Conservation (phyloP, 805 yeast species). For the Lachancea fermentati region DNA sequence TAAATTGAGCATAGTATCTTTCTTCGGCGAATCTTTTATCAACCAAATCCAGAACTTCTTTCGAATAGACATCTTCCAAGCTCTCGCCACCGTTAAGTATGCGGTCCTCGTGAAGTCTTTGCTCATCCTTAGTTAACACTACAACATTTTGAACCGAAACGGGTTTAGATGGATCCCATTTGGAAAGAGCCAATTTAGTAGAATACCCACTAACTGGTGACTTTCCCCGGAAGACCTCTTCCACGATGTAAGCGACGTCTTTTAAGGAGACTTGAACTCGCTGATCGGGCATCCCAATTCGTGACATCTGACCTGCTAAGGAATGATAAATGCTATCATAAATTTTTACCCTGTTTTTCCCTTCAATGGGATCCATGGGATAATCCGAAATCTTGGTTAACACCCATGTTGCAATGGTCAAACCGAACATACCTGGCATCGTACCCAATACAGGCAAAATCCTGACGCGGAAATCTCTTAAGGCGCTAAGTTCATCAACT, state of each 20-base stretch:
- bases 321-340: conserved; percentile 81
- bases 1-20: conserved; percentile 57
- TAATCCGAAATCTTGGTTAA: conserved; percentile 79
- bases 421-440: conserved; percentile 94
- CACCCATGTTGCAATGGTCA: conserved; percentile 80
- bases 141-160: conserved; percentile 74
- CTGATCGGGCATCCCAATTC: conserved; percentile 68
- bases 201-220: conserved; percentile 81
- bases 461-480: conserved; percentile 87
- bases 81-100: conserved; percentile 65
- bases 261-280: conserved; percentile 64
- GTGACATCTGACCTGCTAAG: conserved; percentile 79
- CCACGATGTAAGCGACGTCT: conserved; percentile 79
- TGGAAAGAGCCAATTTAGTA: conserved; percentile 70
- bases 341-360: conserved; percentile 77
- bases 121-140: conserved; percentile 85
- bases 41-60: conserved; percentile 52
- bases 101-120: conserved; percentile 66
- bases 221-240: conserved; percentile 90
- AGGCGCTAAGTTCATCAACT: conserved; percentile 81
- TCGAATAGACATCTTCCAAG: conserved; percentile 57
- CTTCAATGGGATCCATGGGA: conserved; percentile 86
- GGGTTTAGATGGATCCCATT: conserved; percentile 74
- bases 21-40: conserved; percentile 70
- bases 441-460: conserved; percentile 95